Conservation (phyloP, 2,329 filamentous ascomycete genomes). For the Pseudocercospora fijiensis region DNA sequence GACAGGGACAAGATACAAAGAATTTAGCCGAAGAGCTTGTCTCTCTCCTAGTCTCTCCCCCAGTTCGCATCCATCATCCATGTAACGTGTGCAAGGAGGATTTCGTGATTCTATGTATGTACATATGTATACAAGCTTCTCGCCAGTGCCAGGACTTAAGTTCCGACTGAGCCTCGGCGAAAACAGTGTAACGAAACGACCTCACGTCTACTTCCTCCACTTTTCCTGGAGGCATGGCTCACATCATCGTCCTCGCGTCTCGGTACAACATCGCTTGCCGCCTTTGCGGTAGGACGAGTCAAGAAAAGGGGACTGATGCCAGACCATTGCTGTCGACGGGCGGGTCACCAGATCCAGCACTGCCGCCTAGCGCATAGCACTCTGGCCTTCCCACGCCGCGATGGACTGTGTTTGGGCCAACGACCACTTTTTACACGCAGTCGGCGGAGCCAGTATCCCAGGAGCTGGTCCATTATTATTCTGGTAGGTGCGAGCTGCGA, state of each 20-base stretch:
- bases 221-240: not conserved
- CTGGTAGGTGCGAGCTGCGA: constrained; percentile 6
- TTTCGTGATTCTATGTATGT: no score
- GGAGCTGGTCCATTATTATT: constrained; percentile 2
- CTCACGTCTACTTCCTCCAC: not conserved
- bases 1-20: not conserved
- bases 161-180: no score
- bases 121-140: no score
- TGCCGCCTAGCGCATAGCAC: not conserved
- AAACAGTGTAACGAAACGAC: no score
- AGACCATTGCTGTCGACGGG: constrained; percentile 1
- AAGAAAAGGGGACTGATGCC: not conserved
- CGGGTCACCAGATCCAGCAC: constrained; percentile 8
- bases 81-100: no score
- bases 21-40: not conserved
- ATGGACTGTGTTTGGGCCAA: not conserved
- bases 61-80: not conserved
- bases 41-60: not conserved
- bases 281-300: not conserved
- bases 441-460: constrained; percentile 7
- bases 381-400: not conserved
- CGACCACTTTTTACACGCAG: not conserved
- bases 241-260: not conserved
- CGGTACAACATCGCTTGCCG: constrained; percentile 10
- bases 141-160: no score